Conservation (phyloP, 352 stramenopile species). For the Aphanomyces stellatus region DNA sequence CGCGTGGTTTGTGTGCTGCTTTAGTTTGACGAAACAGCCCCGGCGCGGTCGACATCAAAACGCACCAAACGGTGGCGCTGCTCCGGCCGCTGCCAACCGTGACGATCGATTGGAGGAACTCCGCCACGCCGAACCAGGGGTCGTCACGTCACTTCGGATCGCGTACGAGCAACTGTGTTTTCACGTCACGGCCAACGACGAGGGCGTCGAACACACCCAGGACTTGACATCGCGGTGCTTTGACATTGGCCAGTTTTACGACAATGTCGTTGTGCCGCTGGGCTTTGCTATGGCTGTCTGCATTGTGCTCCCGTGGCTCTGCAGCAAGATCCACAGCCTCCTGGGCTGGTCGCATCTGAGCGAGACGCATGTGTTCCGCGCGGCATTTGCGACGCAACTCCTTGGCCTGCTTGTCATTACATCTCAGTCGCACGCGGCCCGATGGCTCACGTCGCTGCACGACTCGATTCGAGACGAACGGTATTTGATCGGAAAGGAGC, state of each 20-base stretch:
- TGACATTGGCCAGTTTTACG: conserved; percentile 52
- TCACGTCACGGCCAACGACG: conserved; percentile 19
- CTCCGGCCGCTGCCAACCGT: conserved; percentile 15
- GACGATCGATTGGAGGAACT: conserved; percentile 20
- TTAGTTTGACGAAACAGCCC: conserved; percentile 38
- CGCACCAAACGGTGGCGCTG: conserved; percentile 21
- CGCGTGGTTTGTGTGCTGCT: conserved; percentile 69
- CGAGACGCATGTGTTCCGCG: conserved; percentile 29
- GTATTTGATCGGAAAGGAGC: conserved; percentile 76
- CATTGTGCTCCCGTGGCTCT: conserved; percentile 44
- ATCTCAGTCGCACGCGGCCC: conserved; percentile 38
- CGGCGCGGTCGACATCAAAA: conserved; percentile 30
- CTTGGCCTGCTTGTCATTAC: conserved; percentile 29
- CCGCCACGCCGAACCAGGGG: neutral
- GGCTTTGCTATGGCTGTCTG: conserved; percentile 43
- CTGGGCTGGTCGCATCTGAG: conserved; percentile 53
- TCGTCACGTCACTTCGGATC: conserved; percentile 12
- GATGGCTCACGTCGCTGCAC: conserved; percentile 58
- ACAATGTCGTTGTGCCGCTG: conserved; percentile 53
- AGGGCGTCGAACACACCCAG: conserved; percentile 27
- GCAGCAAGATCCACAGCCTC: conserved; percentile 28
- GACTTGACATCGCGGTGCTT: conserved; percentile 63
- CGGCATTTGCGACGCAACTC: conserved; percentile 27
- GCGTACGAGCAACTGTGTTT: conserved; percentile 17
- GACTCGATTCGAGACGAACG: conserved; percentile 84